phyloP scores from a whole-genome alignment of 129 eudicot species.

The Smallanthus sonchifolius region DNA sequence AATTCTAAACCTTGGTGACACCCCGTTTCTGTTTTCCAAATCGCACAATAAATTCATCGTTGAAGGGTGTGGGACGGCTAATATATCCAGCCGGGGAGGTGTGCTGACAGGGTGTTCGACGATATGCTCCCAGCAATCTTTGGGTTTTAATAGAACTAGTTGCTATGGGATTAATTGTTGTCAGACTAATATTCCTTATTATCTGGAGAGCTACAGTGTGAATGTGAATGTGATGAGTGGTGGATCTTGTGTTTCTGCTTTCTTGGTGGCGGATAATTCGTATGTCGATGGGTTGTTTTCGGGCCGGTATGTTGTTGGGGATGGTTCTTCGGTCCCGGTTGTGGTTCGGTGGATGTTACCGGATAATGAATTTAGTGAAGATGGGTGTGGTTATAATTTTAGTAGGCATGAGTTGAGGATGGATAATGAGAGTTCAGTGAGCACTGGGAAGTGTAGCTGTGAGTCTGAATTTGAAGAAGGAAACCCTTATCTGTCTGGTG shows the following conservation, averaged over 20 bases:
- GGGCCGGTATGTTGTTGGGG: neutral
- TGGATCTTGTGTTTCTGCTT: conserved; percentile 17
- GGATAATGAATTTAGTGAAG: neutral
- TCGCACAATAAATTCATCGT: conserved; percentile 21
- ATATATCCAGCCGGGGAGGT: neutral
- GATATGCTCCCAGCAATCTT: conserved; percentile 7
- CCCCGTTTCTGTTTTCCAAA: conserved; percentile 27
- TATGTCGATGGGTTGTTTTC: neutral
- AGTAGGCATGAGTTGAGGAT: neutral
- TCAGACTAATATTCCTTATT: conserved; percentile 18
- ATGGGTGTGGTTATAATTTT: neutral
- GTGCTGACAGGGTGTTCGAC: conserved; percentile 30
- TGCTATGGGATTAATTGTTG: conserved; percentile 30
- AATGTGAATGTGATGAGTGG: neutral
- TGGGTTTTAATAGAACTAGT: neutral
- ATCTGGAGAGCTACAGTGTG: conserved; percentile 8
- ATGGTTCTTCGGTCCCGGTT: neutral
- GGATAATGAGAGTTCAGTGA: neutral
- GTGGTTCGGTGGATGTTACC: conserved; percentile 24
- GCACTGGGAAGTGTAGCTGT: conserved; percentile 17
- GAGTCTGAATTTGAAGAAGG: conserved; percentile 22
- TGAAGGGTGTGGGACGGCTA: conserved; percentile 20
- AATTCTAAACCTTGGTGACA: neutral
- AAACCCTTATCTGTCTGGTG: conserved; percentile 29
- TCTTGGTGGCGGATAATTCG: conserved; percentile 14